Percentiles rank a stretch among this genome's conserved stretches.
These are phyloP conservation scores for Leccinum uliginosum DNA, from an alignment of 768 basidiomycete species.

Conservation along the genomic window DNA sequence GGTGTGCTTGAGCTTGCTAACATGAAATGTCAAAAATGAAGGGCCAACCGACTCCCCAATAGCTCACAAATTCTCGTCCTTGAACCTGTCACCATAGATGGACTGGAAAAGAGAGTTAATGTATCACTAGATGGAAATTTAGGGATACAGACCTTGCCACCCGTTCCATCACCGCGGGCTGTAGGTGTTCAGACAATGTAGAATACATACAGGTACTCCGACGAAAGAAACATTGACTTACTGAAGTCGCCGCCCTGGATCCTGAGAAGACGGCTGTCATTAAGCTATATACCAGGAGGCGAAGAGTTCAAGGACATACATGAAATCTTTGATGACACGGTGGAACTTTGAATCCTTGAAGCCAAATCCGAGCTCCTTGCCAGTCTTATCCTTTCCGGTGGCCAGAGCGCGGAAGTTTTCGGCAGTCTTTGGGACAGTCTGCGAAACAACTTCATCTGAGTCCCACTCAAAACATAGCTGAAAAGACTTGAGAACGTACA, in stretches of 20 bases:
- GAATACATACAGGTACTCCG: constrained; percentile 13
- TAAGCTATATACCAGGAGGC: not conserved
- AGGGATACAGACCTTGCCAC: constrained; percentile 63
- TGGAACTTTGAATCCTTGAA: constrained; percentile 98
- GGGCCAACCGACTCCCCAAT: not conserved
- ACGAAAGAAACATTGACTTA: constrained; percentile 36
- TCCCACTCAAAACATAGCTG: not conserved
- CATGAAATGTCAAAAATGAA: not conserved
- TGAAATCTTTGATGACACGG: constrained; percentile 91
- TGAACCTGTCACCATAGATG: constrained; percentile 87
- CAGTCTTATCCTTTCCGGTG: constrained; percentile 71
- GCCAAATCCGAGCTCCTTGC: constrained; percentile 70
- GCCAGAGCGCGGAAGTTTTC: constrained; percentile 97
- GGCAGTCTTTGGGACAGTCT: constrained; percentile 94
- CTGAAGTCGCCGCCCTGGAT: constrained; percentile 99
- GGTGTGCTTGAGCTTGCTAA: constrained; percentile 93
- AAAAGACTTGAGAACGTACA: constrained; percentile 38
- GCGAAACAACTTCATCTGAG: not conserved
- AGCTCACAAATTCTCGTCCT: constrained; percentile 92
- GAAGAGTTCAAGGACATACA: constrained; percentile 42
- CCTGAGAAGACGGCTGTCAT: constrained; percentile 39
- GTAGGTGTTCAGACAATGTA: constrained; percentile 7
- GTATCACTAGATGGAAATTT: not conserved
- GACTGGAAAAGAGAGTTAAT: constrained; percentile 42
- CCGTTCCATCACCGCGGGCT: constrained; percentile 86